Conservation (phyloP, 2,329 filamentous ascomycete genomes). For the Paecilomyces sp. region DNA sequence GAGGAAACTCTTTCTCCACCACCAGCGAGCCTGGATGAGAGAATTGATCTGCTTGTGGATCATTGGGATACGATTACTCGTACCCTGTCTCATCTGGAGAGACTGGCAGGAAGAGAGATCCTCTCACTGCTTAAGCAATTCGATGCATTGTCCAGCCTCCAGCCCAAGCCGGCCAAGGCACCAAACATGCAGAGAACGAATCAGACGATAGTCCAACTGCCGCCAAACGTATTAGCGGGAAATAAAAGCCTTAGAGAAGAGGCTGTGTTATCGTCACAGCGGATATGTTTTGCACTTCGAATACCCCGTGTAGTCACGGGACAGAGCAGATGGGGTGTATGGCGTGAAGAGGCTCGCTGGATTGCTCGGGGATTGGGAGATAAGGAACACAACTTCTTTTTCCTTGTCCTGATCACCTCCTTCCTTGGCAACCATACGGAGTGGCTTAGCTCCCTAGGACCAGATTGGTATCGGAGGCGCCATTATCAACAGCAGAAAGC, state of each 20-base stretch:
- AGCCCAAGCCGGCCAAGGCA: constrained; percentile 37
- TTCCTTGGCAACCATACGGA: constrained; percentile 55
- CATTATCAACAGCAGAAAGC: constrained; percentile 46
- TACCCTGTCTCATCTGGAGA: constrained; percentile 48
- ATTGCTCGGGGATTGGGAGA: constrained; percentile 48
- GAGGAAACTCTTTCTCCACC: constrained; percentile 37
- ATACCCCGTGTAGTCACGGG: constrained; percentile 52
- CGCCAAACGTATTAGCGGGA: constrained; percentile 40
- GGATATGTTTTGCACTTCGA: constrained; percentile 48
- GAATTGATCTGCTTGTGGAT: constrained; percentile 49
- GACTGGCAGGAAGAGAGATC: constrained; percentile 46
- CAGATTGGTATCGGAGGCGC: constrained; percentile 48
- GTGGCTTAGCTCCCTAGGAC: constrained; percentile 50
- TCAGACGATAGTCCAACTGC: constrained; percentile 43
- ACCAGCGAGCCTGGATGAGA: constrained; percentile 44
- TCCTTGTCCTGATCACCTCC: constrained; percentile 52
- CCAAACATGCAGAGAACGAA: constrained; percentile 43
- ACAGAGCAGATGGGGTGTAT: constrained; percentile 53
- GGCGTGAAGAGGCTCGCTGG: constrained; percentile 54
- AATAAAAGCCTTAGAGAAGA: constrained; percentile 42
- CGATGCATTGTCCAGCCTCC: constrained; percentile 32
- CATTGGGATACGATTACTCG: constrained; percentile 55
- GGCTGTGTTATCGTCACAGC: constrained; percentile 40
- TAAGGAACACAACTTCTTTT: constrained; percentile 54
- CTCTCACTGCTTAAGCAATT: constrained; percentile 43